These are phyloP conservation scores for Backusella parvicylindrica DNA, from an alignment of 192 early-diverging fungal genomes.

Conservation along the genomic window DNA sequence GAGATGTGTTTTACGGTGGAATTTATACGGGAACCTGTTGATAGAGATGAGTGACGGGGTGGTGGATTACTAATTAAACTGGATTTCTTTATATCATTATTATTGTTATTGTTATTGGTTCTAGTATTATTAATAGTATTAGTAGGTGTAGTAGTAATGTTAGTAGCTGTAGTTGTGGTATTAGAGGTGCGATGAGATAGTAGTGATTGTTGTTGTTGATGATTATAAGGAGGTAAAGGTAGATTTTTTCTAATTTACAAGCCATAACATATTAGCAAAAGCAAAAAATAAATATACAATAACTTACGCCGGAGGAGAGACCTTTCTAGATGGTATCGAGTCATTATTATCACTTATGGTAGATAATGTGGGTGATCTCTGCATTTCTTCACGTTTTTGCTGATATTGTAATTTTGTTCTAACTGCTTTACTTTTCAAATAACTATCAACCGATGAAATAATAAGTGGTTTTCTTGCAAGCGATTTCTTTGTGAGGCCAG, in stretches of 20 bases:
- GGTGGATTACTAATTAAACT: constrained; percentile 17
- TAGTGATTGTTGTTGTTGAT: background rate
- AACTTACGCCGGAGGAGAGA: background rate
- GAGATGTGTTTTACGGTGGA: background rate
- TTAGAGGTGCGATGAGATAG: background rate
- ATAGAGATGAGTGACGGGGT: constrained; percentile 31
- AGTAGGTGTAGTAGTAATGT: background rate
- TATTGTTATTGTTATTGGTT: background rate
- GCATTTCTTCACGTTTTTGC: background rate
- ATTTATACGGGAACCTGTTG: background rate
- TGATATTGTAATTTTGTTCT: constrained; percentile 14
- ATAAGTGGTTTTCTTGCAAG: constrained; percentile 42
- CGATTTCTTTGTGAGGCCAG: constrained; percentile 43
- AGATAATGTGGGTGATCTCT: background rate
- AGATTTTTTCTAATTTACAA: background rate
- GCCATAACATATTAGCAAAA: background rate
- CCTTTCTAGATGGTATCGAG: background rate
- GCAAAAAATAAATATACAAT: background rate
- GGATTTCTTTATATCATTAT: background rate
- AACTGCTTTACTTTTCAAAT: constrained; percentile 43
- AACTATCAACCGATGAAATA: constrained; percentile 41
- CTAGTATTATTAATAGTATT: background rate
- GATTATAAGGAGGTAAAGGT: background rate
- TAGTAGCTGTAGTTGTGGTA: background rate
- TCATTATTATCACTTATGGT: background rate